phyloP scores from a whole-genome alignment of 345 rosid species.

The Noccaea caerulescens region DNA sequence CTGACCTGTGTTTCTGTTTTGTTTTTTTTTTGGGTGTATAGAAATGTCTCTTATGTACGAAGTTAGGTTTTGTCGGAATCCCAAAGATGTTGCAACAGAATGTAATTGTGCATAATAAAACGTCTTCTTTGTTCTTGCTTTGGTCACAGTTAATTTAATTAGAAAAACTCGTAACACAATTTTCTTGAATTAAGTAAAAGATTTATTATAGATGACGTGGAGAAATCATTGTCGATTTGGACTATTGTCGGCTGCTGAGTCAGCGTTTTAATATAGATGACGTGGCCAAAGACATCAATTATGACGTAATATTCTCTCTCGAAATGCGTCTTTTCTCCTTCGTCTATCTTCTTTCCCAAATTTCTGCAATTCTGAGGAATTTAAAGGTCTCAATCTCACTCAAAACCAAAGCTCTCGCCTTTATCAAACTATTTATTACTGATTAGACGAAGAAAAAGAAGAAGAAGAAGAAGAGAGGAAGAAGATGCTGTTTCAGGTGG shows the following conservation, averaged over 20 bases:
- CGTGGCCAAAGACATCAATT: conserved; percentile 9
- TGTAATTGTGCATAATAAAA: conserved; percentile 1
- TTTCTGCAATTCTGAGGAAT: conserved; percentile 42
- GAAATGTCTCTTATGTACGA: background rate
- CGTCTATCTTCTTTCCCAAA: conserved; percentile 26
- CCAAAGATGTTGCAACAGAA: background rate
- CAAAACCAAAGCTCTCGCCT: conserved; percentile 17
- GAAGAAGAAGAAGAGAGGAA: conserved; percentile 10
- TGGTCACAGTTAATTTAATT: too few species aligned
- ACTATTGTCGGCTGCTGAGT: conserved; percentile 32
- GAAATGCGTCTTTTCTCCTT: conserved; percentile 36
- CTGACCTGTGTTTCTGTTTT: conserved; percentile 15
- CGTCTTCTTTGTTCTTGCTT: background rate
- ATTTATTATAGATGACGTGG: conserved; percentile 25
- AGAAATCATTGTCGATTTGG: conserved; percentile 19
- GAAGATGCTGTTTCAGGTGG: conserved; percentile 95
- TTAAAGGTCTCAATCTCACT: conserved; percentile 33
- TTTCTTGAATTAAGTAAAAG: too few species aligned
- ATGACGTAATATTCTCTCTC: conserved; percentile 36
- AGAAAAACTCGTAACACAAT: too few species aligned
- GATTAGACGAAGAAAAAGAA: conserved; percentile 11
- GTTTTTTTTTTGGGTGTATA: background rate
- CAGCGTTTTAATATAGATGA: conserved; percentile 20
- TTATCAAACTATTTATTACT: conserved; percentile 12
- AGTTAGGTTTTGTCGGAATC: conserved; percentile 1